A percentile compares a stretch with the other conserved stretches of the same genome.
These are phyloP conservation scores for Candolleomyces efflorescens DNA, from an alignment of 768 basidiomycete species.

Conservation along the genomic window DNA sequence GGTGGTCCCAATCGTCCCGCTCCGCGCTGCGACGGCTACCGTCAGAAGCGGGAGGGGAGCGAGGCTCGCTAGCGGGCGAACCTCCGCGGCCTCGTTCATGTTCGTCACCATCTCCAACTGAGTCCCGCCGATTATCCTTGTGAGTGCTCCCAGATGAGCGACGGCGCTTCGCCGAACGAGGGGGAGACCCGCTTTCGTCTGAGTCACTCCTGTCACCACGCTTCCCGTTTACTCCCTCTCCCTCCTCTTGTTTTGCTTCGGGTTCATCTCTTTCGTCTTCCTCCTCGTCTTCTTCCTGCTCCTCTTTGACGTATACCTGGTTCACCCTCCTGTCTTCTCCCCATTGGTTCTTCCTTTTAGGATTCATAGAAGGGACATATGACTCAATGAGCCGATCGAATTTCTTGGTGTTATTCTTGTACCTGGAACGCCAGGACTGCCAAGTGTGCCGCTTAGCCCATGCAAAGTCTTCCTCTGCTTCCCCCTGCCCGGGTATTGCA, in stretches of 20 bases:
- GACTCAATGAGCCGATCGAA: constrained; percentile 33
- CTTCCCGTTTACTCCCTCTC: background rate
- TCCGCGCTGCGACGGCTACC: background rate
- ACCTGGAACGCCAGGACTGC: constrained; percentile 45
- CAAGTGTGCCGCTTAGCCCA: constrained; percentile 43
- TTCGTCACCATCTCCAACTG: no score
- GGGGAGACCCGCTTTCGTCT: no score
- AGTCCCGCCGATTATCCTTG: no score
- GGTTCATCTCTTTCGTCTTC: constrained; percentile 7
- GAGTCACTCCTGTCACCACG: background rate
- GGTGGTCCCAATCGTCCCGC: background rate
- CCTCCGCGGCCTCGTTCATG: no score
- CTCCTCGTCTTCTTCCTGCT: constrained; percentile 5
- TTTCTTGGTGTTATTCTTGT: constrained; percentile 31
- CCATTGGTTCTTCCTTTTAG: constrained; percentile 24
- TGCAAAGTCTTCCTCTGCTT: constrained; percentile 16
- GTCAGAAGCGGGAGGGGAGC: no score
- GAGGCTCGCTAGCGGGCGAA: no score
- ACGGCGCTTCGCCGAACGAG: no score
- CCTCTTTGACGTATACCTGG: constrained; percentile 1
- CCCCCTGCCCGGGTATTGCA: constrained; percentile 10
- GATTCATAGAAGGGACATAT: constrained; percentile 19
- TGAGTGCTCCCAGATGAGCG: no score
- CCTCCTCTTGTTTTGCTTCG: constrained; percentile 7
- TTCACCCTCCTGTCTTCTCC: constrained; percentile 17